Evolutionary conservation across 306 rosid species (phyloP).

Genomic region (Senna siamea): DNA sequence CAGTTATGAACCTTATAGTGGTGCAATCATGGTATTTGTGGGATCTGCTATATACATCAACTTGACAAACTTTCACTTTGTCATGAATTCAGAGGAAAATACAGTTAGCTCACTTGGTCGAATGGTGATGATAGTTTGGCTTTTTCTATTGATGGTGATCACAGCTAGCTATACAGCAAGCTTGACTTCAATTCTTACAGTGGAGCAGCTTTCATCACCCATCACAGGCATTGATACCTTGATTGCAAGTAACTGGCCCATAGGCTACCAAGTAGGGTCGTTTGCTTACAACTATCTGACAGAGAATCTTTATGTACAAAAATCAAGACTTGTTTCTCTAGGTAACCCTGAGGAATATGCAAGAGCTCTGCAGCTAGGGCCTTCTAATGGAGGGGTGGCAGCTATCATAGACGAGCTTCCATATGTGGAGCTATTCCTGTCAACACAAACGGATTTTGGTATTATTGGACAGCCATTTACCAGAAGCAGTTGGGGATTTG

Average conservation of each 20-base stretch:
- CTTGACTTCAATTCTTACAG: constrained; percentile 93
- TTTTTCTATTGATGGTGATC: constrained; percentile 93
- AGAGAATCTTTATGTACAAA: constrained; percentile 63
- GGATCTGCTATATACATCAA: background rate
- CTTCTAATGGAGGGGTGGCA: constrained; percentile 81
- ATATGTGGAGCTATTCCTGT: constrained; percentile 78
- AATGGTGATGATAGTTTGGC: constrained; percentile 97
- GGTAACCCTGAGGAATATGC: constrained; percentile 89
- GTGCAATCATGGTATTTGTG: no score
- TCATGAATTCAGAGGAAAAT: constrained; percentile 74
- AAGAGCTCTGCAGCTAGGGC: constrained; percentile 73
- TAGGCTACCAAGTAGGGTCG: constrained; percentile 96
- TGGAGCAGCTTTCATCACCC: constrained; percentile 87
- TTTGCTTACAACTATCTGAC: constrained; percentile 81
- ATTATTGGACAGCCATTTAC: constrained; percentile 86
- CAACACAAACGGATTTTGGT: constrained; percentile 71
- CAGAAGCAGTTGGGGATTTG: constrained; percentile 95
- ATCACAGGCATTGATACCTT: constrained; percentile 89
- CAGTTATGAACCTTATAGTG: constrained; percentile 14
- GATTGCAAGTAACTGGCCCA: constrained; percentile 71
- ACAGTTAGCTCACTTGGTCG: constrained; percentile 77
- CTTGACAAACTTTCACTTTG: constrained; percentile 37
- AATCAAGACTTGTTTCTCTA: constrained; percentile 73
- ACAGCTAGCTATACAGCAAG: constrained; percentile 92
- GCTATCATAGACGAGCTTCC: constrained; percentile 92